These are phyloP conservation scores for Malassezia sympodialis DNA, from an alignment of 1,284 basidiomycete genomes.

Conservation along the genomic window DNA sequence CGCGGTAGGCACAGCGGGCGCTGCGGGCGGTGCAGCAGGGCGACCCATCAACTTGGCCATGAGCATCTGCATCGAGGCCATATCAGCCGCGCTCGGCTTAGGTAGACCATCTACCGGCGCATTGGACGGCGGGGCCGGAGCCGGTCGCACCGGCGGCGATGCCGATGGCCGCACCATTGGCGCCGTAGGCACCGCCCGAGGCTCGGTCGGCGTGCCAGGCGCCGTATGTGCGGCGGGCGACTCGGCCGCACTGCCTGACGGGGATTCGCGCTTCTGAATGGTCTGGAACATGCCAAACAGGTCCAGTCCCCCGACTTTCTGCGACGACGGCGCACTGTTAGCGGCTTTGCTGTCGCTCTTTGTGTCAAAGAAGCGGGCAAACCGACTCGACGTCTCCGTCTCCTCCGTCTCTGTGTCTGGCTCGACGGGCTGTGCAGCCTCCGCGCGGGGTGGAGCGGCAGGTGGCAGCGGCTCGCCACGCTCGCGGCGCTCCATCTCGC, in stretches of 20 bases:
- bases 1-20: not conserved
- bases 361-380: slow-evolving; percentile 43
- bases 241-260: not conserved
- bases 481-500: slow-evolving; percentile 63
- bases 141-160: not conserved
- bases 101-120: not conserved
- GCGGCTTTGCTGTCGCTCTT: slow-evolving; percentile 15
- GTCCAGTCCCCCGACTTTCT: not conserved
- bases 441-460: slow-evolving; percentile 17
- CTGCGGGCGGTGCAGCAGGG: not conserved
- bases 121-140: slow-evolving; percentile 15
- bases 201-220: not conserved
- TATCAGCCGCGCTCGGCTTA: slow-evolving; percentile 31
- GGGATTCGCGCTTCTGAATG: slow-evolving; percentile 12
- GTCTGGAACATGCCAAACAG: slow-evolving; percentile 11
- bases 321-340: slow-evolving; percentile 4
- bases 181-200: not conserved
- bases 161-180: not conserved
- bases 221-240: not conserved
- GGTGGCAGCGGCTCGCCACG: slow-evolving; percentile 17
- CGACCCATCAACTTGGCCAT: slow-evolving; percentile 40
- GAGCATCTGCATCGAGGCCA: slow-evolving; percentile 46
- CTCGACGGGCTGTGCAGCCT: slow-evolving; percentile 16
- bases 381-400: slow-evolving; percentile 42
- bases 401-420: slow-evolving; percentile 22